A percentile compares a stretch with the other conserved stretches of the same genome.
Conservation (phyloP, 75 land plant genomes). For the Selaginella moellendorffii region DNA sequence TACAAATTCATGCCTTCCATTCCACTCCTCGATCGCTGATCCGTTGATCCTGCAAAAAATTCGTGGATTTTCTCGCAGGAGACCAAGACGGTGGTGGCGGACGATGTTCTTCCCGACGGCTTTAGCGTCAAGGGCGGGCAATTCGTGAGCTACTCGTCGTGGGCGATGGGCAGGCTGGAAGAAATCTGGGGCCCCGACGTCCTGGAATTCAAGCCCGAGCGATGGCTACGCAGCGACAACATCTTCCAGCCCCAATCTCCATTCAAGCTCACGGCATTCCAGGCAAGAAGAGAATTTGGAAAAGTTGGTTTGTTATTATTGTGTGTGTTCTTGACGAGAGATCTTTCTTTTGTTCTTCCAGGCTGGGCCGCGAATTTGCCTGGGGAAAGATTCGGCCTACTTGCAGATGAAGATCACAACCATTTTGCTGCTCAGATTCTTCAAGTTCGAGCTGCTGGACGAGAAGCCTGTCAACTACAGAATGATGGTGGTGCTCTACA, state of each 20-base stretch:
- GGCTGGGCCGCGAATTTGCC: conserved; percentile 86
- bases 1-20: no score
- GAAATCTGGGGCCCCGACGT: conserved; percentile 35
- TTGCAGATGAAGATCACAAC: conserved; percentile 91
- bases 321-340: no score
- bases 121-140: conserved; percentile 42
- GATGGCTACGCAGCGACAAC: conserved; percentile 32
- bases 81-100: conserved; percentile 8
- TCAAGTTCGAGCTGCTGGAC: conserved; percentile 33
- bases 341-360: conserved; percentile 13
- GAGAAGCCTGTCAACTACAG: conserved; percentile 53
- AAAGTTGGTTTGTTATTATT: background rate
- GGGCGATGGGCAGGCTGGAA: conserved; percentile 34
- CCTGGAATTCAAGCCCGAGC: conserved; percentile 31
- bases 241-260: conserved; percentile 29
- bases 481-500: conserved; percentile 71
- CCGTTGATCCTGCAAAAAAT: no score
- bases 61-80: conserved; percentile 21
- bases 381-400: conserved; percentile 87
- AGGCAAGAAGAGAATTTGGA: conserved; percentile 14
- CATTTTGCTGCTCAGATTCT: conserved; percentile 62
- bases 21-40: no score
- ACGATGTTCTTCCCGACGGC: conserved; percentile 43
- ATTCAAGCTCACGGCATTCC: conserved; percentile 35
- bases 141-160: conserved; percentile 23